Evolutionary conservation across 352 stramenopile genomes (phyloP).

Genomic region (Pythium coloratum): DNA sequence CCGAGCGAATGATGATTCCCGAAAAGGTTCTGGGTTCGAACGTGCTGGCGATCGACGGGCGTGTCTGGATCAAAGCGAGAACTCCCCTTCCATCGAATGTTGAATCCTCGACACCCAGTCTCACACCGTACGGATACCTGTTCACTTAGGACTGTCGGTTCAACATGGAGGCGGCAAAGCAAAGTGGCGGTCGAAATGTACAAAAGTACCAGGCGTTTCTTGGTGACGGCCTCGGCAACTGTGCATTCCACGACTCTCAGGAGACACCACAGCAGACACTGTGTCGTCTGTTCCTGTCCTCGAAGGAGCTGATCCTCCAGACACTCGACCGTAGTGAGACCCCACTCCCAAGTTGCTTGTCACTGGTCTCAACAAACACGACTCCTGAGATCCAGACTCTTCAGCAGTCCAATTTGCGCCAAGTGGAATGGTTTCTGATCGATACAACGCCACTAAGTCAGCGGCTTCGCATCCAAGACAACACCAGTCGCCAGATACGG

Average conservation of each 20-base stretch:
- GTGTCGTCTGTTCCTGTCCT: conserved; percentile 36
- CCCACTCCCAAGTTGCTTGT: conserved; percentile 23
- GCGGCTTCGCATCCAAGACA: conserved; percentile 37
- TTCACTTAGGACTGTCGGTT: conserved; percentile 36
- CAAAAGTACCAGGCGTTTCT: conserved; percentile 48
- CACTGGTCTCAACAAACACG: conserved; percentile 30
- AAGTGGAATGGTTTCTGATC: conserved; percentile 77
- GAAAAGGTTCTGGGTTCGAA: conserved; percentile 32
- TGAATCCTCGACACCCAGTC: not conserved
- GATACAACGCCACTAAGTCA: conserved; percentile 74
- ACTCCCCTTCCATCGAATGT: no score
- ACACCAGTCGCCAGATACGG: conserved; percentile 96
- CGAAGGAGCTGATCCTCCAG: conserved; percentile 31
- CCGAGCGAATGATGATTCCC: conserved; percentile 19
- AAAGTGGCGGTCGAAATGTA: conserved; percentile 38
- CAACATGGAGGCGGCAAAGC: conserved; percentile 29
- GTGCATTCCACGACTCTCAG: conserved; percentile 39
- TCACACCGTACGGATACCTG: conserved; percentile 40
- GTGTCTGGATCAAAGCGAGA: conserved; percentile 30
- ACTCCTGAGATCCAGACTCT: conserved; percentile 3
- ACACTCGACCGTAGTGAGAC: conserved; percentile 31
- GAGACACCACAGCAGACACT: conserved; percentile 40
- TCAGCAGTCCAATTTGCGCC: conserved; percentile 91
- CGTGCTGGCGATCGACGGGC: conserved; percentile 36
- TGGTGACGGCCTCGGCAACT: conserved; percentile 38